phyloP scores from a whole-genome alignment of 2,329 filamentous ascomycete species.

The Microcera coccophila region DNA sequence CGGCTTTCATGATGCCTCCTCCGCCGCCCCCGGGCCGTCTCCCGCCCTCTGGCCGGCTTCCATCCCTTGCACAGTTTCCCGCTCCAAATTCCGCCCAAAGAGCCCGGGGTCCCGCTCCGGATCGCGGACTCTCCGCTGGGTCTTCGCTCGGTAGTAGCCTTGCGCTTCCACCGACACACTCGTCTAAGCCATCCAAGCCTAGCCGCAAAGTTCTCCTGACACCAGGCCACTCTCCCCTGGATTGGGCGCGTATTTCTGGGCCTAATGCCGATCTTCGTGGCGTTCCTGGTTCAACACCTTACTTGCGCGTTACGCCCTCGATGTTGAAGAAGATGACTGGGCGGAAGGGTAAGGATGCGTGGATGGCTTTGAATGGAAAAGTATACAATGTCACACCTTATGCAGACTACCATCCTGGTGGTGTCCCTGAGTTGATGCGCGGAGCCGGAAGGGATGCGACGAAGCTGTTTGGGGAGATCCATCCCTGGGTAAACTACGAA shows the following conservation, averaged over 20 bases:
- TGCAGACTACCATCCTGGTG: conserved; percentile 84
- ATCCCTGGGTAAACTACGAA: conserved; percentile 71
- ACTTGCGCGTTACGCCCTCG: conserved; percentile 75
- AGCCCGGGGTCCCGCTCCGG: conserved; percentile 40
- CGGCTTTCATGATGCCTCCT: conserved; percentile 31
- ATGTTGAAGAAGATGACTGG: conserved; percentile 77
- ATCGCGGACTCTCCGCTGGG: conserved; percentile 35
- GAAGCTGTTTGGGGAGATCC: conserved; percentile 61
- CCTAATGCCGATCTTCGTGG: conserved; percentile 66
- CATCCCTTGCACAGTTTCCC: conserved; percentile 44
- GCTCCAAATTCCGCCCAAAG: conserved; percentile 51
- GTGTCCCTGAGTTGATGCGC: conserved; percentile 66
- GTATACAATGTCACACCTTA: conserved; percentile 96
- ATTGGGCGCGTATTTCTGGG: conserved; percentile 81
- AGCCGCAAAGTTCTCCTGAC: conserved; percentile 71
- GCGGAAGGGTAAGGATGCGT: conserved; percentile 78
- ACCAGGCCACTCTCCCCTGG: conserved; percentile 91
- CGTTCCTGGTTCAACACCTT: conserved; percentile 46
- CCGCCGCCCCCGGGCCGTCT: conserved; percentile 22
- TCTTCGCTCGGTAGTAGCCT: conserved; percentile 42
- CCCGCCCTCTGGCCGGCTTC: conserved; percentile 29
- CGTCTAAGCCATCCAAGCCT: conserved; percentile 50
- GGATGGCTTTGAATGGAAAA: conserved; percentile 83
- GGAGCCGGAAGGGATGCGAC: conserved; percentile 60
- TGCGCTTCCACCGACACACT: conserved; percentile 54